phyloP scores from a whole-genome alignment of 805 yeast species.

The Hanseniaspora hatyaiensis region DNA sequence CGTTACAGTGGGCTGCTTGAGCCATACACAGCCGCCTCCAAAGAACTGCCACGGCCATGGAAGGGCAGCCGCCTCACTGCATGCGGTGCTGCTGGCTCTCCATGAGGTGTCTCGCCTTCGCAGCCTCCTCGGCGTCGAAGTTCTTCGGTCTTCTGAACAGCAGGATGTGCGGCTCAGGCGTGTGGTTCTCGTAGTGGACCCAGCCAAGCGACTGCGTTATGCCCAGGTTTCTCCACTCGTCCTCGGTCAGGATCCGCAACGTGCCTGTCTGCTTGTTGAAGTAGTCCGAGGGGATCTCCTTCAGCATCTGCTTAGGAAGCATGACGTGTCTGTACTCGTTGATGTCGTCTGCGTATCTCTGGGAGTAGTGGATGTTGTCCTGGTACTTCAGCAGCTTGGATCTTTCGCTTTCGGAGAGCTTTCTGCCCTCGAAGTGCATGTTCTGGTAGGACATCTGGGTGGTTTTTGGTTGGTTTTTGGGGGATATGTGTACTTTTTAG shows the following conservation, averaged over 20 bases:
- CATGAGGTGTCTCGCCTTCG: conserved; percentile 25
- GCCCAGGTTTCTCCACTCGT: conserved; percentile 97
- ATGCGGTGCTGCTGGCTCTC: conserved; percentile 21
- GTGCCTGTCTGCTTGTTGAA: conserved; percentile 92
- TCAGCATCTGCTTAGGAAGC: conserved; percentile 90
- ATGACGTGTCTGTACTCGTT: conserved; percentile 94
- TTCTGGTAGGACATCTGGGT: conserved; percentile 22
- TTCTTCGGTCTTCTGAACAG: conserved; percentile 65
- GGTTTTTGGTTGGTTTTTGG: background rate
- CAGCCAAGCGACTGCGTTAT: conserved; percentile 95
- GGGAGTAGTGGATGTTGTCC: conserved; percentile 88
- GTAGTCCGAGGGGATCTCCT: conserved; percentile 86
- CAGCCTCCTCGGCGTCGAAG: conserved; percentile 35
- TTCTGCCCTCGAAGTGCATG: conserved; percentile 39
- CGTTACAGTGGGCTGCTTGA: no score
- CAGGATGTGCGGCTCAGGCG: conserved; percentile 96
- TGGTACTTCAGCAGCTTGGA: conserved; percentile 82
- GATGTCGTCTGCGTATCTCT: conserved; percentile 78
- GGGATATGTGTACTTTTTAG: background rate
- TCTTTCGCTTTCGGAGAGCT: conserved; percentile 69
- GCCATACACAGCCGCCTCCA: no score
- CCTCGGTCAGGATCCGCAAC: conserved; percentile 76
- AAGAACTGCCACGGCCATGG: no score
- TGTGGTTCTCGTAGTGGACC: conserved; percentile 95
- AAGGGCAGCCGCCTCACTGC: no score